phyloP scores from a whole-genome alignment of 164 flowering plant species.

The Chloranthus sessilifolius region DNA sequence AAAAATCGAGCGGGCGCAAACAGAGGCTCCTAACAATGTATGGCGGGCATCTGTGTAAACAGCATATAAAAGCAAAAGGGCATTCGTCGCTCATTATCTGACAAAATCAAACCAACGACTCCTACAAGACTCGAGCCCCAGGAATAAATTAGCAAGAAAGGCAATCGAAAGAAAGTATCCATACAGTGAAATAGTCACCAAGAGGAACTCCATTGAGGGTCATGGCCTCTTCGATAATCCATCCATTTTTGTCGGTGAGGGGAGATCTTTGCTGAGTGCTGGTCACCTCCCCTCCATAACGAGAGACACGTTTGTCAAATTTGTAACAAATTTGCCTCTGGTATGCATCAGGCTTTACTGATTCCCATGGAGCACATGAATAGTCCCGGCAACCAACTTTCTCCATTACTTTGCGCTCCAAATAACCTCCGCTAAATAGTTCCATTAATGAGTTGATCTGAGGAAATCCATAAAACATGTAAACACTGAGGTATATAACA shows the following conservation, averaged over 20 bases:
- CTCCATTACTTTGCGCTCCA: constrained; percentile 76
- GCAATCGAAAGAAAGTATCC: constrained; percentile 7
- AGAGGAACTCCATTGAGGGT: constrained; percentile 85
- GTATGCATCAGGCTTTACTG: constrained; percentile 59
- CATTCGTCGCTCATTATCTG: too few relatives aligned
- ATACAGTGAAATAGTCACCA: constrained; percentile 83
- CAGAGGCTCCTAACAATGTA: too few relatives aligned
- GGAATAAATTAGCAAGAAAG: background rate
- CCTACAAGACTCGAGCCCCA: too few relatives aligned
- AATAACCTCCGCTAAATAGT: constrained; percentile 62
- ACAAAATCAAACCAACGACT: too few relatives aligned
- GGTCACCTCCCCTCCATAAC: constrained; percentile 80
- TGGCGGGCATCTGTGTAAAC: too few relatives aligned
- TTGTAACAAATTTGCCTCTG: constrained; percentile 77
- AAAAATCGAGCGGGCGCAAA: too few relatives aligned
- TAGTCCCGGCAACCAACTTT: constrained; percentile 72
- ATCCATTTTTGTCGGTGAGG: constrained; percentile 55
- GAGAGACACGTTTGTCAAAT: constrained; percentile 61
- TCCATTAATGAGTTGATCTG: constrained; percentile 66
- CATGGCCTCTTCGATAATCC: constrained; percentile 87
- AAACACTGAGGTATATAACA: background rate
- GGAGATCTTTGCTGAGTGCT: constrained; percentile 77
- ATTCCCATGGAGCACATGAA: constrained; percentile 78
- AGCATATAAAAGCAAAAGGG: too few relatives aligned
- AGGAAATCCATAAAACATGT: background rate